Conservation (phyloP, 371 early-diverging fungal species). For the Mortierella sp. region DNA sequence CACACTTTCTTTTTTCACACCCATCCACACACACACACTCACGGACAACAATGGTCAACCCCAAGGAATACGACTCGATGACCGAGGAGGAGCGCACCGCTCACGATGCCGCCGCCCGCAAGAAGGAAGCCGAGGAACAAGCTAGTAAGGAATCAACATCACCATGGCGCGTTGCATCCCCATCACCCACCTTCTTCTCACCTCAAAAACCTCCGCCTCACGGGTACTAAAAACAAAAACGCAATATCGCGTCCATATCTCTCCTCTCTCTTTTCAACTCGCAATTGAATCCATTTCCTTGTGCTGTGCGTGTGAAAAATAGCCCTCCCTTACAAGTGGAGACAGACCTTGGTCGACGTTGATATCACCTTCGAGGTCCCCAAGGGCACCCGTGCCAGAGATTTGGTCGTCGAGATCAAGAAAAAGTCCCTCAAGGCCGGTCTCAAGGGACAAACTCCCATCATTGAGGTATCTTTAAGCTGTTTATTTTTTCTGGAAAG, state of each 20-base stretch:
- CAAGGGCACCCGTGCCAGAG: slow-evolving; percentile 79
- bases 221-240: neutral
- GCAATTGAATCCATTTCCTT: neutral
- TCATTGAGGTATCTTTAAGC: slow-evolving; percentile 76
- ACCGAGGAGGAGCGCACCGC: slow-evolving; percentile 63
- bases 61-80: slow-evolving; percentile 58
- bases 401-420: slow-evolving; percentile 78
- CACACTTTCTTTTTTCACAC: neutral
- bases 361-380: slow-evolving; percentile 84
- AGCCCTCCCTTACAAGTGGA: slow-evolving; percentile 85
- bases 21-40: neutral
- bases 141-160: slow-evolving; percentile 53
- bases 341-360: slow-evolving; percentile 89
- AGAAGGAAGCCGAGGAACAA: slow-evolving; percentile 73
- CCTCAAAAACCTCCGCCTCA: neutral
- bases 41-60: slow-evolving; percentile 9
- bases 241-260: neutral
- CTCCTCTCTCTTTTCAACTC: neutral
- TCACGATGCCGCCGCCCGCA: slow-evolving; percentile 57
- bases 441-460: slow-evolving; percentile 81
- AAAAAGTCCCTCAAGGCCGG: slow-evolving; percentile 78
- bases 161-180: neutral
- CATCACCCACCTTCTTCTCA: neutral
- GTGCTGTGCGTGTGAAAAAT: neutral
- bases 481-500: too few species aligned